phyloP scores from a whole-genome alignment of 2,329 filamentous ascomycete species.

The Paecilomyces niveus region DNA sequence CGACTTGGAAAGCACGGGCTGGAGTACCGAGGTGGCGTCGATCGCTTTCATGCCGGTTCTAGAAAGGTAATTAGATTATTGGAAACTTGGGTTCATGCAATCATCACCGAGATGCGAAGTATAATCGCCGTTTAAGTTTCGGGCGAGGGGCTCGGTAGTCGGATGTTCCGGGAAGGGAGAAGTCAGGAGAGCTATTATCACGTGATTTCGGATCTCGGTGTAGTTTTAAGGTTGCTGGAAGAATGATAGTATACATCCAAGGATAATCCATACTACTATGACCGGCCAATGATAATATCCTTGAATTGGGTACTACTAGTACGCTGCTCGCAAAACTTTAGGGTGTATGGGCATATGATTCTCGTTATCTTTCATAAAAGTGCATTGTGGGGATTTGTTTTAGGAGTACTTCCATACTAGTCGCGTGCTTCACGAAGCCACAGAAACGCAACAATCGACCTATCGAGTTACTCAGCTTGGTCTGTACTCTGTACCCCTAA shows the following conservation, averaged over 20 bases:
- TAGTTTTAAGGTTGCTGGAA: not conserved
- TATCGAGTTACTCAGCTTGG: not conserved
- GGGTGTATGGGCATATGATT: no score
- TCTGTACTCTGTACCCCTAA: no score
- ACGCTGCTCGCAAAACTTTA: no score
- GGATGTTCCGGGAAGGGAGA: not conserved
- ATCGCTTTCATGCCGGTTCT: not conserved
- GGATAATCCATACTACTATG: not conserved
- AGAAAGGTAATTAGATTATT: not conserved
- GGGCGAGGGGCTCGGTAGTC: not conserved
- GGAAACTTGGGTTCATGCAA: not conserved
- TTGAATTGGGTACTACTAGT: no score
- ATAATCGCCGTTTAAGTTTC: not conserved
- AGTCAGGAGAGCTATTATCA: not conserved
- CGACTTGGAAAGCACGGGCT: constrained; percentile 13
- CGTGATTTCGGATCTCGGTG: not conserved
- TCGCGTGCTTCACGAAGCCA: not conserved
- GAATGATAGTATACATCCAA: not conserved
- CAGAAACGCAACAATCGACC: not conserved
- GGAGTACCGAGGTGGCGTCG: constrained; percentile 1
- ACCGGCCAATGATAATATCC: no score
- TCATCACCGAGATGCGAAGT: not conserved
- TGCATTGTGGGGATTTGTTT: no score
- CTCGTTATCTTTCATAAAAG: no score
- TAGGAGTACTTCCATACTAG: no score